Percentiles rank a stretch among this genome's conserved stretches.
phyloP scores from a whole-genome alignment of 2,329 filamentous ascomycete genomes.

The Emydomyces testavorans region DNA sequence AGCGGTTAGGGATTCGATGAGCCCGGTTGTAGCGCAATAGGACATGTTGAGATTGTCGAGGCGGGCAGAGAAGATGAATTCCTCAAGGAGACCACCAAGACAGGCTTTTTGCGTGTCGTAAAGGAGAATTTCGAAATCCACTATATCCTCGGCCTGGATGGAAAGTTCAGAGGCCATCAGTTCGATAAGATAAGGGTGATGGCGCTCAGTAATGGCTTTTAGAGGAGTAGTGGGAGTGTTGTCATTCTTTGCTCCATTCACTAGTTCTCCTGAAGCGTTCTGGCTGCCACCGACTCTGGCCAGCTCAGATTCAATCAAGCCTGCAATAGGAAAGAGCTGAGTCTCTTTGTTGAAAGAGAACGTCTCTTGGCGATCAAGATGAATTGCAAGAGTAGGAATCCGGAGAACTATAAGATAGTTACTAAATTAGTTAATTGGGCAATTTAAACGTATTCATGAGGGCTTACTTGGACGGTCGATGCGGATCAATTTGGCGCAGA shows the following conservation, averaged over 20 bases:
- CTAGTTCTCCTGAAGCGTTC: slow-evolving; percentile 29
- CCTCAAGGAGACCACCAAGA: slow-evolving; percentile 79
- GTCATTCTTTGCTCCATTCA: slow-evolving; percentile 34
- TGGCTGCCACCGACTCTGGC: slow-evolving; percentile 36
- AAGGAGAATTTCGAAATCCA: slow-evolving; percentile 93
- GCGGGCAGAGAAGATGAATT: slow-evolving; percentile 91
- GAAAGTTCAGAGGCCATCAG: slow-evolving; percentile 71
- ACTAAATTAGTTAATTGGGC: neutral
- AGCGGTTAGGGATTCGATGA: slow-evolving; percentile 65
- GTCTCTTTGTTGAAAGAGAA: slow-evolving; percentile 97
- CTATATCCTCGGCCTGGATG: slow-evolving; percentile 56
- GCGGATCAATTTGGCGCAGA: slow-evolving; percentile 77
- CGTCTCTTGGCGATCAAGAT: slow-evolving; percentile 72
- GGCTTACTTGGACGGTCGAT: slow-evolving; percentile 62
- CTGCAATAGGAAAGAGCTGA: slow-evolving; percentile 86
- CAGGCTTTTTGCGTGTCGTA: slow-evolving; percentile 90
- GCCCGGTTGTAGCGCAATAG: slow-evolving; percentile 75
- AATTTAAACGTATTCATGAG: neutral
- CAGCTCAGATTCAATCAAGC: slow-evolving; percentile 74
- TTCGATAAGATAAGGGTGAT: slow-evolving; percentile 78
- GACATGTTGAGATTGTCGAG: slow-evolving; percentile 96
- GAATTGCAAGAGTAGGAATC: slow-evolving; percentile 87
- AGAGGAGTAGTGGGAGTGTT: slow-evolving; percentile 56
- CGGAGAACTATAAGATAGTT: slow-evolving; percentile 49
- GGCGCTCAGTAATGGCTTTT: slow-evolving; percentile 64